A percentile compares a stretch with the other conserved stretches of the same genome.
phyloP scores from a whole-genome alignment of 2,329 filamentous ascomycete genomes.

The Blastomyces emzantsi region DNA sequence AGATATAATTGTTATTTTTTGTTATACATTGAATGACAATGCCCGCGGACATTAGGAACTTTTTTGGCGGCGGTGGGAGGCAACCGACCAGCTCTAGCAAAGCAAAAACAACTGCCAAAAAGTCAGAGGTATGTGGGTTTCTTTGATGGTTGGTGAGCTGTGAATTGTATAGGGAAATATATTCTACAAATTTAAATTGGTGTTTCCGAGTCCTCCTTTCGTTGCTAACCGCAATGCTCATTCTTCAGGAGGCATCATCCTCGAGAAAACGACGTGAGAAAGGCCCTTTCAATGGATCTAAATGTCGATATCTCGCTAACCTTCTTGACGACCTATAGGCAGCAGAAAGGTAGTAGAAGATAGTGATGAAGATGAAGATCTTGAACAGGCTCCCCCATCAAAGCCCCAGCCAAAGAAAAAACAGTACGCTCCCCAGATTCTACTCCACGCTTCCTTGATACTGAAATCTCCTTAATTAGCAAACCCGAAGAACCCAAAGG shows the following conservation, averaged over 20 bases:
- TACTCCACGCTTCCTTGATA: neutral
- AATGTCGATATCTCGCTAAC: conserved; percentile 7
- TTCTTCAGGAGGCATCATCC: conserved; percentile 21
- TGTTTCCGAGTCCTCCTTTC: neutral
- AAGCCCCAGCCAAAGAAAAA: conserved; percentile 36
- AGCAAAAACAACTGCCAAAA: conserved; percentile 37
- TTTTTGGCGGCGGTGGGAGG: conserved; percentile 60
- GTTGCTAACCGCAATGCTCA: conserved; percentile 3
- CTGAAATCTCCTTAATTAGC: conserved; percentile 21
- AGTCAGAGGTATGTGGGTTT: conserved; percentile 30
- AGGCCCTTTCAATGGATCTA: neutral
- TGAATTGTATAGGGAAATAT: conserved; percentile 7
- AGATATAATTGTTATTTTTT: neutral
- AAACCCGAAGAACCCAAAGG: conserved; percentile 44
- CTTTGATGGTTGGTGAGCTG: neutral
- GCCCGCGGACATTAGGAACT: conserved; percentile 79
- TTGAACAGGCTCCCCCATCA: conserved; percentile 33
- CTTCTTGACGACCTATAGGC: conserved; percentile 21
- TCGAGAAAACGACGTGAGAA: conserved; percentile 31
- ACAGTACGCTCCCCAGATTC: conserved; percentile 36
- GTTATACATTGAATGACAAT: conserved; percentile 41
- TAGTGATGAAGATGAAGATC: conserved; percentile 63
- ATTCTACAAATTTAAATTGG: conserved; percentile 6
- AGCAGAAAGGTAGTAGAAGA: conserved; percentile 67
- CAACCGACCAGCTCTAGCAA: conserved; percentile 41